Evolutionary conservation across 176 grass and related monocot genomes (phyloP).

Genomic region (Aechmea fasciata): DNA sequence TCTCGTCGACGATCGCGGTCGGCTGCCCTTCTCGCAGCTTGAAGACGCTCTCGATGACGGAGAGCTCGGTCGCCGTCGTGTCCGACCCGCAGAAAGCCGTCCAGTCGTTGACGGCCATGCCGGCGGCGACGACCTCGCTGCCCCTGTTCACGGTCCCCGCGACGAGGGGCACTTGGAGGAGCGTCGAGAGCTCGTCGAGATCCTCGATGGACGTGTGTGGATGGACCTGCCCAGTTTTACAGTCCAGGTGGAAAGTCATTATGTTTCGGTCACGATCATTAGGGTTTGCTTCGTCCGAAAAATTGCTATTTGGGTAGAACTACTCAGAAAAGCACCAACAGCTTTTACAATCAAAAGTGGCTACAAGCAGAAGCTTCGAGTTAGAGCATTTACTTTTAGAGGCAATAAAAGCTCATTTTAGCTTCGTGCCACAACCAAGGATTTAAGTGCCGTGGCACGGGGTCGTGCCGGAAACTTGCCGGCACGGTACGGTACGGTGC

Average conservation of each 20-base stretch:
- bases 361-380: too few relatives aligned
- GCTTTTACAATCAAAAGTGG: too few relatives aligned
- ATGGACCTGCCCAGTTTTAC: conserved; percentile 51
- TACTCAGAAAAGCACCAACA: too few relatives aligned
- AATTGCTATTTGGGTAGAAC: too few relatives aligned
- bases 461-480: too few relatives aligned
- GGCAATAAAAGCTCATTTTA: too few relatives aligned
- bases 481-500: too few relatives aligned
- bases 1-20: conserved; percentile 61
- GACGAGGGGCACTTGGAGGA: conserved; percentile 91
- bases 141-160: conserved; percentile 95
- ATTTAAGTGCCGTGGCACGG: too few relatives aligned
- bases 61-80: conserved; percentile 89
- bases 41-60: conserved; percentile 86
- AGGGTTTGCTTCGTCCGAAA: too few relatives aligned
- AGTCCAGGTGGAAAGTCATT: background rate
- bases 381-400: too few relatives aligned
- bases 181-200: conserved; percentile 88
- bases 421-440: too few relatives aligned
- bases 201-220: conserved; percentile 96
- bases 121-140: conserved; percentile 81
- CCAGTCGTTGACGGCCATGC: conserved; percentile 97
- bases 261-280: background rate
- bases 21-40: conserved; percentile 81
- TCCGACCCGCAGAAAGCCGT: conserved; percentile 89